Evolutionary conservation across 208 protist genomes (phyloP), one percentile per base, ranked within the genome.

Genomic region (Trypanosomatidae sp.): DNA sequence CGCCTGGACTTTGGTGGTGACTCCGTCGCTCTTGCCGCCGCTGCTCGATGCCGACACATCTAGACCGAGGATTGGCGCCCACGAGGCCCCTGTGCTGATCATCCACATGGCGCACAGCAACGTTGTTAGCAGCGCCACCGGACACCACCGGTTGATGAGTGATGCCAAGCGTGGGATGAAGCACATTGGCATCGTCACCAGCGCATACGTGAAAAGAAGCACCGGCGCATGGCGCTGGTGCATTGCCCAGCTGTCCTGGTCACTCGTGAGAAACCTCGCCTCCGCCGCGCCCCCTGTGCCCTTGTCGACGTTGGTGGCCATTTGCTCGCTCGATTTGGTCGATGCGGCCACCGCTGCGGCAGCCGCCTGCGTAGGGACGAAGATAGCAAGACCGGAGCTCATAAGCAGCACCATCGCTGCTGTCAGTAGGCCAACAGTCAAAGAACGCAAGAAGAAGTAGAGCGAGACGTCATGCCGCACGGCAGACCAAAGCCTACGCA

Each of bases 391-490:
- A 4, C 74, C 79, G 46, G 65, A 69, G 55, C 44, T 58, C 56
- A 75, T 17, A 30, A 83, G 30, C 56, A 83, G 66, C 71, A 71
- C 28, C 55, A 81, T 50, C 15, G 70, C 56, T 1, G 80, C 66
- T 13, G 70, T 76, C 47, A 84, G 62, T n/a, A 79, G 69, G 25
- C 66, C 71, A 39, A 81, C 71, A 33, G 80, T 81, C 28, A 74
- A 15, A 7, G 70, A 50, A 36, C 80, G 74, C 3, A 84, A 72
- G 30, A 77, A 55, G 30, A 84, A 84, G 64, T 71, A 50, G 33
- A 78, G 19, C 0, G 80, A 84, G 33, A 77, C 69, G 68, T 81
- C 70, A 50, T 79, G 64, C 8, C 77, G 69, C 3, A 72, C 80
- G 33, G 75, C 74, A 13, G 71, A 62, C 49, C 65, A 67, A 30